These are phyloP conservation scores for Choricystis sp. DNA, from an alignment of 139 green algal species.

Conservation along the genomic window DNA sequence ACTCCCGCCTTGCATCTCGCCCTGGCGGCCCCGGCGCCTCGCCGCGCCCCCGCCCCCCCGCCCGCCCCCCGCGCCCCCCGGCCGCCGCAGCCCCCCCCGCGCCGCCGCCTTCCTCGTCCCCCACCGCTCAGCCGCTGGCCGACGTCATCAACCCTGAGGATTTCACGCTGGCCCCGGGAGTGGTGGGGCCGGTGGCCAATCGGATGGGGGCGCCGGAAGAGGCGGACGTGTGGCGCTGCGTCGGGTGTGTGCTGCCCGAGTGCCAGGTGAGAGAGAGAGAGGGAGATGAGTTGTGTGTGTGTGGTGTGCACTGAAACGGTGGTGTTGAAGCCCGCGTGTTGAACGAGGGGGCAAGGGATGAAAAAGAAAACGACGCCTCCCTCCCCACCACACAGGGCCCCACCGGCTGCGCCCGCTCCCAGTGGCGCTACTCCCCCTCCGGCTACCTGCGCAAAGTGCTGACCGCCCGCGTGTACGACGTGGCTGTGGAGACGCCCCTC, in stretches of 20 bases:
- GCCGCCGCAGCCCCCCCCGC: no score
- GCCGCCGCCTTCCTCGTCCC: no score
- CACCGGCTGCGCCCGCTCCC: conserved; percentile 32
- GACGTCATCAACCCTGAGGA: background rate
- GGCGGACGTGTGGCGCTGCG: conserved; percentile 49
- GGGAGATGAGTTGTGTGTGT: no score
- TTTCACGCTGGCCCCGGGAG: background rate
- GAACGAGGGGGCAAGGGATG: background rate
- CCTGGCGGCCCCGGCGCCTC: no score
- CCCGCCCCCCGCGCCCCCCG: no score
- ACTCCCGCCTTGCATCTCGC: no score
- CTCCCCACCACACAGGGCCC: conserved; percentile 17
- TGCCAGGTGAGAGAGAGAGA: conserved; percentile 54
- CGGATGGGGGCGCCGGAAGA: conserved; percentile 1
- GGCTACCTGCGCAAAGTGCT: conserved; percentile 85
- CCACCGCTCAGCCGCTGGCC: no score
- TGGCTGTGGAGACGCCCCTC: conserved; percentile 76
- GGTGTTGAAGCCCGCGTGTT: no score
- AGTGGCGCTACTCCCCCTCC: conserved; percentile 39
- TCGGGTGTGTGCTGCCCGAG: conserved; percentile 41
- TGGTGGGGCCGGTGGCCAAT: background rate
- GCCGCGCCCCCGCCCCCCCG: no score
- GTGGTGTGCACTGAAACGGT: no score
- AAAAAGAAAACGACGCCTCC: background rate
- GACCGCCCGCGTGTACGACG: conserved; percentile 88